Evolutionary conservation across 2,329 filamentous ascomycete species (phyloP), one percentile per base, ranked within the genome.

Genomic region (Metarhizium humberi): DNA sequence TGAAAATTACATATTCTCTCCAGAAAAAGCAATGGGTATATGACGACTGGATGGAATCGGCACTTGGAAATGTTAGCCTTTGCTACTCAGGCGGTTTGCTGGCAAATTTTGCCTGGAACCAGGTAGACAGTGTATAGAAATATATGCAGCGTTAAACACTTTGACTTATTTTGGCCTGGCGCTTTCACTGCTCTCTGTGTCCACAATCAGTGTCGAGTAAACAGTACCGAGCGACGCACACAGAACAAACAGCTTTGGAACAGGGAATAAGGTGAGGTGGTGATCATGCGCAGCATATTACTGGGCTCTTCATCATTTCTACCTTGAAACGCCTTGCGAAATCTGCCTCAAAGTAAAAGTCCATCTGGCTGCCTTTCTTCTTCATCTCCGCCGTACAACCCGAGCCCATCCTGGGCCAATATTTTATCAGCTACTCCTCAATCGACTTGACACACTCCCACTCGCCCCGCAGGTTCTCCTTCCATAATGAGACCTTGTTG

Each of bases 361-460:
- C 51, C 52, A 38, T 36, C 32, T 6, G 34, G 30, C 54, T 34
- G 13, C n/a, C 6, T 42, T 16, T 18, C 48, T 36, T 42, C 30
- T 38, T 30, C 36, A 6, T 52, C 34, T 14, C 29, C 4, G 25
- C 34, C 11, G n/a, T 11, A 25, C 42, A 20, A 20, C 56, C 30
- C 50, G 45, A 11, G 25, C 50, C 32, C 46, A 34, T 34, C 7
- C 10, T 34, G 32, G 45, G 43, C 42, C 52, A 13, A 45, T 11
- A 34, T 46, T 13, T 48, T 48, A 29, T 30, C 11, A 14, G 60
- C 66, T 78, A 95, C 75, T 95, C 90, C 71, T 96, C 92, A 69
- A 99, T 92, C 57, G 90, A 91, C 82, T 96, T 96, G 62, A 97
- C 90, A 66, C 88, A 90, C 74, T 97, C 92, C 94, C 94, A 99